Evolutionary conservation across 1,284 basidiomycete genomes (phyloP).

Genomic region (Trametes versicolor): DNA sequence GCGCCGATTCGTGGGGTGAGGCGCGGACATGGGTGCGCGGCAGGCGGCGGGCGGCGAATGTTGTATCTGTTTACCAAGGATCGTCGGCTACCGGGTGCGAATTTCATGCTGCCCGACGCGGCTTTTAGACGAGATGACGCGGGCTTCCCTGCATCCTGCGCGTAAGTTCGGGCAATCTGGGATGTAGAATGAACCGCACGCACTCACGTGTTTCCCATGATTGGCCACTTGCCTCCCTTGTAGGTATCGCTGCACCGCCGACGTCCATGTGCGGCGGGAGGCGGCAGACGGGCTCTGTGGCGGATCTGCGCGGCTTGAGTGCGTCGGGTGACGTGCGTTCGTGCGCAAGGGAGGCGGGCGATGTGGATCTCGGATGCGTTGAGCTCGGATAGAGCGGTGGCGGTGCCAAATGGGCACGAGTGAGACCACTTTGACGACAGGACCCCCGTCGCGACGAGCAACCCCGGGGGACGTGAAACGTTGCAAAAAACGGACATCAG

Average conservation of each 20-base stretch:
- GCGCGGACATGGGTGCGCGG: conserved; percentile 4
- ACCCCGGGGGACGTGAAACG: conserved; percentile 1
- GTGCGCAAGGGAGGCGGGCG: not conserved
- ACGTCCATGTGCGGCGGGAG: no score
- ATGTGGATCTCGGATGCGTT: conserved; percentile 15
- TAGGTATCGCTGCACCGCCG: no score
- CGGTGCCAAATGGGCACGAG: conserved; percentile 13
- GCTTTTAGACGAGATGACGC: not conserved
- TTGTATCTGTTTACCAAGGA: conserved; percentile 17
- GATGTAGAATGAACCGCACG: no score
- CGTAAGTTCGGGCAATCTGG: not conserved
- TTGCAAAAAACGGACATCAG: conserved; percentile 3
- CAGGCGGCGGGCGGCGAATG: conserved; percentile 12
- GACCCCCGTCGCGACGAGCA: conserved; percentile 23
- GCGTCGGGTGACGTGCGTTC: not conserved
- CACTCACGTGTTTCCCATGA: no score
- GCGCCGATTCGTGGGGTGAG: conserved; percentile 10
- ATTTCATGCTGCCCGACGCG: conserved; percentile 5
- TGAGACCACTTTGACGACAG: conserved; percentile 18
- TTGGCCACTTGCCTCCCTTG: no score
- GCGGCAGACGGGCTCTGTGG: no score
- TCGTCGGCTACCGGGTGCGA: conserved; percentile 11
- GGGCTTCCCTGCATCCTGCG: not conserved
- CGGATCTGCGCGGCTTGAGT: not conserved
- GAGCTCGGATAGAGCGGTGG: conserved; percentile 19